Evolutionary conservation across 2,329 filamentous ascomycete species (phyloP).

Genomic region (Fusarium sororula): DNA sequence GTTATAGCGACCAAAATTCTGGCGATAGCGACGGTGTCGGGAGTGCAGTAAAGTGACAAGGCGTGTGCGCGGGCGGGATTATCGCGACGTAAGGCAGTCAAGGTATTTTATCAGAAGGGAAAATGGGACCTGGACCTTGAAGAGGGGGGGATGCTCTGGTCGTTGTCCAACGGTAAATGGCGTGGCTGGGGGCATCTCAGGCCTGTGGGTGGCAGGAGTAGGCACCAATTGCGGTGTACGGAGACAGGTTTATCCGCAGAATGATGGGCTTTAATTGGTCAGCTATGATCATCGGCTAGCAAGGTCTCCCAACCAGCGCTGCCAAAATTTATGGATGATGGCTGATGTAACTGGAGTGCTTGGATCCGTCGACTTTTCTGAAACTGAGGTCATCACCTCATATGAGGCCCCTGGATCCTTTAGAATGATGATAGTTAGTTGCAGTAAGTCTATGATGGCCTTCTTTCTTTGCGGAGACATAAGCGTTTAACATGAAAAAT

Average conservation of each 20-base stretch:
- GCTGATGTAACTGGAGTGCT: constrained; percentile 17
- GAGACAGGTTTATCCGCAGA: background rate
- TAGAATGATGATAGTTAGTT: background rate
- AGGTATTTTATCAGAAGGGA: constrained; percentile 40
- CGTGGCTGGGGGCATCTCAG: constrained; percentile 49
- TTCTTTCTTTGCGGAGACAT: background rate
- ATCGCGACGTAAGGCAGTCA: constrained; percentile 36
- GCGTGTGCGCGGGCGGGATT: constrained; percentile 36
- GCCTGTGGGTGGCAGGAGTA: constrained; percentile 28
- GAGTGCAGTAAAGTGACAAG: constrained; percentile 33
- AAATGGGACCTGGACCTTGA: constrained; percentile 44
- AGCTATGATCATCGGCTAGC: background rate
- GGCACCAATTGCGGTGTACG: background rate
- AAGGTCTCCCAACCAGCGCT: constrained; percentile 20
- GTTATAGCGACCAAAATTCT: constrained; percentile 40
- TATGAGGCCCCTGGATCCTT: background rate
- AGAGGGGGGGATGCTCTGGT: constrained; percentile 41
- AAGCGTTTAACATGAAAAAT: background rate
- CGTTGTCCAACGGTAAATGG: constrained; percentile 48
- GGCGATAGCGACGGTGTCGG: constrained; percentile 36
- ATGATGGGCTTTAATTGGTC: background rate
- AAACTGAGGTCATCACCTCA: constrained; percentile 13
- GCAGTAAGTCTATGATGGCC: background rate
- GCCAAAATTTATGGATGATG: constrained; percentile 6
- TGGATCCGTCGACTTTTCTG: background rate